phyloP scores from a whole-genome alignment of 148 eudicot genomes.

The Tetragonia tetragonoides region DNA sequence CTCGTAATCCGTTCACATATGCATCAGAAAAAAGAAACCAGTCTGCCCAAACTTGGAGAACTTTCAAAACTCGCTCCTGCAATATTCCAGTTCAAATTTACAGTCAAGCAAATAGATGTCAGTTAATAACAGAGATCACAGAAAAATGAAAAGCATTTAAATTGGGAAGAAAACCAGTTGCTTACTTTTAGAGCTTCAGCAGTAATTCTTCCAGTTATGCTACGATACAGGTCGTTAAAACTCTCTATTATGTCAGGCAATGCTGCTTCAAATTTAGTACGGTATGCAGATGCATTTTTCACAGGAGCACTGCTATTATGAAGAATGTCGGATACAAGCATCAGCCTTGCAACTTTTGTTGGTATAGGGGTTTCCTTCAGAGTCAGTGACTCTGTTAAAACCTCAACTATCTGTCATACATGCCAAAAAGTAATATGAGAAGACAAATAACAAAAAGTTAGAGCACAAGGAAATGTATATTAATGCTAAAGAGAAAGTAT shows the following conservation, averaged over 20 bases:
- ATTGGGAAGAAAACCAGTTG: conserved; percentile 2
- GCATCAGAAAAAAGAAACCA: conserved; percentile 99
- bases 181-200: conserved; percentile 95
- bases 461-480: neutral
- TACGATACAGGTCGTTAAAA: conserved; percentile 88
- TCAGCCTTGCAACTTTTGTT: conserved; percentile 96
- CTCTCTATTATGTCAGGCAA: conserved; percentile 91
- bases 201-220: conserved; percentile 89
- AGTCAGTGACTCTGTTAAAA: conserved; percentile 88
- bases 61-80: conserved; percentile 94
- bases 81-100: conserved; percentile 6
- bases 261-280: conserved; percentile 91
- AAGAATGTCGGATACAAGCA: conserved; percentile 96
- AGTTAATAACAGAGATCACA: neutral
- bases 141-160: neutral
- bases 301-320: conserved; percentile 99
- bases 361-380: conserved; percentile 99
- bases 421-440: neutral
- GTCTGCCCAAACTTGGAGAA: conserved; percentile 98
- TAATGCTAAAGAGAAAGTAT: too few species aligned
- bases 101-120: neutral
- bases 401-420: conserved; percentile 82
- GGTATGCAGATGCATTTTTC: conserved; percentile 97
- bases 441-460: neutral
- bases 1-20: conserved; percentile 85